Percentiles rank a stretch among this genome's conserved stretches.
phyloP scores from a whole-genome alignment of 179 eudicot genomes.

The Corrigiola litoralis region DNA sequence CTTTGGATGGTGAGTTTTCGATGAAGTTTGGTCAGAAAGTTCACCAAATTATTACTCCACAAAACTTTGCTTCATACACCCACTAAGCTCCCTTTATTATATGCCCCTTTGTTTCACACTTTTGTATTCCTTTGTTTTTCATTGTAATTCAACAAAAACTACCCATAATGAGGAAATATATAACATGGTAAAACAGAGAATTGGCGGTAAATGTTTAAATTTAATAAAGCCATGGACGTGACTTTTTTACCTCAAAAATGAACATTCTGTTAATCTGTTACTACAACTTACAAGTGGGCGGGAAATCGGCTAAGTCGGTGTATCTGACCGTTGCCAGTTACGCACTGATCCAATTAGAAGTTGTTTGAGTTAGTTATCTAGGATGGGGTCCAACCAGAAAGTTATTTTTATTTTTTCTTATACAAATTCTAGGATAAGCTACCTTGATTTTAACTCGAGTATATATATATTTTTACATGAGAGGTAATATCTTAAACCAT shows the following conservation, averaged over 20 bases:
- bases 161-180: background rate
- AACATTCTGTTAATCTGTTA: background rate
- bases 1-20: background rate
- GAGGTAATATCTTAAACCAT: no score
- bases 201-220: background rate
- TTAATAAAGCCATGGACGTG: slow-evolving; percentile 6
- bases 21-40: background rate
- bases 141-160: slow-evolving; percentile 18
- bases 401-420: no score
- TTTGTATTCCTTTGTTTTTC: slow-evolving; percentile 10
- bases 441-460: no score
- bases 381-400: background rate
- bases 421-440: no score
- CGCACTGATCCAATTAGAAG: background rate
- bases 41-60: background rate
- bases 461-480: no score
- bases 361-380: slow-evolving; percentile 9
- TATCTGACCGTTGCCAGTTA: slow-evolving; percentile 5
- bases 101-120: no score
- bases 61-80: no score
- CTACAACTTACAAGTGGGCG: slow-evolving; percentile 4
- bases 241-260: background rate
- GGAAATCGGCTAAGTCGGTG: slow-evolving; percentile 4
- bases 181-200: background rate
- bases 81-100: no score